phyloP scores from a whole-genome alignment of 768 basidiomycete species.

The Leccinum fibrillosum region DNA sequence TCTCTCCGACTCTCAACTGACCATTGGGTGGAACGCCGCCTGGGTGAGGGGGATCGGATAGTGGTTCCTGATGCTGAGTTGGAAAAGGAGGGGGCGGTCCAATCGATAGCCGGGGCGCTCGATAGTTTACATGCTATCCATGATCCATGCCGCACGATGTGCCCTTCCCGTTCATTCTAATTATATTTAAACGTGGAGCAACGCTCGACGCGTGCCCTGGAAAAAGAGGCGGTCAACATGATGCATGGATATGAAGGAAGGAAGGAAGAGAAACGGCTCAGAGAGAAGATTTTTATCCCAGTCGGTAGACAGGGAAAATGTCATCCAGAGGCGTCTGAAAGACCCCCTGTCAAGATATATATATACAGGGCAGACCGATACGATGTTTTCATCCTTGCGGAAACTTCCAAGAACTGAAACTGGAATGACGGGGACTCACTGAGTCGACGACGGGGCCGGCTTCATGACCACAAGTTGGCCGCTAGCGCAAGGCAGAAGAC shows the following conservation, averaged over 20 bases:
- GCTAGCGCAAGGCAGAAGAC: background rate
- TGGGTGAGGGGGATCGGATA: constrained; percentile 1
- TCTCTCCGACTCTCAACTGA: background rate
- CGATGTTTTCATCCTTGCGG: constrained; percentile 20
- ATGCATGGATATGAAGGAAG: background rate
- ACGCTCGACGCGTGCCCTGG: background rate
- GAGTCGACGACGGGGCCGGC: background rate
- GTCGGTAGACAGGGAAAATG: constrained; percentile 12
- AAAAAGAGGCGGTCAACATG: constrained; percentile 12
- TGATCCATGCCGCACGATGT: background rate
- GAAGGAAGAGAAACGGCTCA: constrained; percentile 16
- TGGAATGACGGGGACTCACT: background rate
- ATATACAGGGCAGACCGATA: constrained; percentile 17
- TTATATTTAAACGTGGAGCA: background rate
- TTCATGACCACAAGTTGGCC: no score
- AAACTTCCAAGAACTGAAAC: background rate
- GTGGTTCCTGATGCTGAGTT: background rate
- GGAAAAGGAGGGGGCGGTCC: background rate
- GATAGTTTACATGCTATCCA: background rate
- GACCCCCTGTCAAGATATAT: constrained; percentile 24
- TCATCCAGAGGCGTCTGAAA: constrained; percentile 28
- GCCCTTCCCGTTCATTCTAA: background rate
- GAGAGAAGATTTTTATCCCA: constrained; percentile 33
- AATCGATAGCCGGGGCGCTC: background rate
- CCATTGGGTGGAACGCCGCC: constrained; percentile 1